phyloP scores from a whole-genome alignment of 106 monocot species.

The Apostasia ramifera region DNA sequence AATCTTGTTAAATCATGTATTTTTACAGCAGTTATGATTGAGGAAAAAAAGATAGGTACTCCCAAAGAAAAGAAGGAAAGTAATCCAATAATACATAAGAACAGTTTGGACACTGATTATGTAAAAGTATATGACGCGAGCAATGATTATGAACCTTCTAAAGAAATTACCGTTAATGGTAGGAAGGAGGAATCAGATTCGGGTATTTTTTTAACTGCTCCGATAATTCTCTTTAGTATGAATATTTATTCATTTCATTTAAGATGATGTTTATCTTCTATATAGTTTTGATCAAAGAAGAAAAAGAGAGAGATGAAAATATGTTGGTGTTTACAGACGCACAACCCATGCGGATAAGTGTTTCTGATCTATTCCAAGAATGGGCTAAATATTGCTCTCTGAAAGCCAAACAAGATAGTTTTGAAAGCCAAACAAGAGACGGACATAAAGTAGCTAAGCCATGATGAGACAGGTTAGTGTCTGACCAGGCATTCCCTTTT shows the following conservation, averaged over 20 bases:
- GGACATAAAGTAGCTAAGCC: no score
- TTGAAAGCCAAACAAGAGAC: no score
- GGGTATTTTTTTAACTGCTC: background rate
- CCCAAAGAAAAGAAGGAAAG: slow-evolving; percentile 1
- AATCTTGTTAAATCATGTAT: background rate
- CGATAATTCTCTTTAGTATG: no score
- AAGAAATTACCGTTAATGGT: background rate
- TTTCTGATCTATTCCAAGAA: slow-evolving; percentile 4
- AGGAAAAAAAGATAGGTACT: background rate
- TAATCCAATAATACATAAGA: background rate
- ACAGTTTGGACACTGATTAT: background rate
- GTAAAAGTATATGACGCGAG: background rate
- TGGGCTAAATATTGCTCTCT: slow-evolving; percentile 10
- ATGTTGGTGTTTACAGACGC: background rate
- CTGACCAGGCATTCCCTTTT: no score
- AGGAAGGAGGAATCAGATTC: background rate
- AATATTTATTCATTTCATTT: no score
- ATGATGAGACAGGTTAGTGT: no score
- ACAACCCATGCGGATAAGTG: slow-evolving; percentile 6
- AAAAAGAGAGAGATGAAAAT: background rate
- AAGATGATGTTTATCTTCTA: background rate
- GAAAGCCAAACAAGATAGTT: background rate
- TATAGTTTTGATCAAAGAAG: background rate
- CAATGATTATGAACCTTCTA: background rate
- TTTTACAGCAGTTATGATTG: background rate